These are phyloP conservation scores for Lodderomyces orthopsilosis DNA, from an alignment of 1,139 yeast species.

Conservation along the genomic window DNA sequence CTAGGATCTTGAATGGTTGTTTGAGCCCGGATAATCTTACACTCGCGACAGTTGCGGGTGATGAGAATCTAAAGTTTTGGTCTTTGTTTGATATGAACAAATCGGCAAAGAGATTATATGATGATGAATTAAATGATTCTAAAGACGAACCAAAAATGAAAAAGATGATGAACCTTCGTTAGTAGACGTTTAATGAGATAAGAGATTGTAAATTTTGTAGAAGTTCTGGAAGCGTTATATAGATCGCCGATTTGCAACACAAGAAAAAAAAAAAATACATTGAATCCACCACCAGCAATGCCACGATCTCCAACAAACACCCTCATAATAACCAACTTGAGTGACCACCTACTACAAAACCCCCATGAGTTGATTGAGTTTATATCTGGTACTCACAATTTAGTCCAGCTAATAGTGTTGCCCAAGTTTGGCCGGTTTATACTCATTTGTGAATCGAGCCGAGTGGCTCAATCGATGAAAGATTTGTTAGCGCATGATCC, in stretches of 20 bases:
- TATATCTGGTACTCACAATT: slow-evolving; percentile 23
- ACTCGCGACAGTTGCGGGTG: slow-evolving; percentile 93
- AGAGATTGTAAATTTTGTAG: background rate
- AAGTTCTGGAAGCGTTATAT: background rate
- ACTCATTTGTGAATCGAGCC: slow-evolving; percentile 29
- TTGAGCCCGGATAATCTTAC: slow-evolving; percentile 89
- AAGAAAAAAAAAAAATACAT: background rate
- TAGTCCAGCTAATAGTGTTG: slow-evolving; percentile 37
- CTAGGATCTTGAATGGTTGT: slow-evolving; percentile 80
- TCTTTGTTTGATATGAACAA: slow-evolving; percentile 70
- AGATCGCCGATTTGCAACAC: too few species aligned
- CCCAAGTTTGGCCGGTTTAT: slow-evolving; percentile 35
- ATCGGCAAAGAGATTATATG: slow-evolving; percentile 22
- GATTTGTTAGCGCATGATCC: slow-evolving; percentile 13
- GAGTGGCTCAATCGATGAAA: slow-evolving; percentile 23
- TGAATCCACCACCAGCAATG: slow-evolving; percentile 1
- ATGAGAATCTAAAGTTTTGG: slow-evolving; percentile 96
- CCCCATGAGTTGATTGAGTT: slow-evolving; percentile 26
- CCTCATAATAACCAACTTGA: slow-evolving; percentile 35
- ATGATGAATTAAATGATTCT: slow-evolving; percentile 12
- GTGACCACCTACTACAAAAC: slow-evolving; percentile 20
- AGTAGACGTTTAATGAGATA: background rate
- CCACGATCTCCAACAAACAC: slow-evolving; percentile 35
- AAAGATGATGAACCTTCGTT: slow-evolving; percentile 17
- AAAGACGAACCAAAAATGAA: slow-evolving; percentile 19